Conservation (phyloP, 2,329 filamentous ascomycete genomes). For the Coleophoma eucalyptorum region DNA sequence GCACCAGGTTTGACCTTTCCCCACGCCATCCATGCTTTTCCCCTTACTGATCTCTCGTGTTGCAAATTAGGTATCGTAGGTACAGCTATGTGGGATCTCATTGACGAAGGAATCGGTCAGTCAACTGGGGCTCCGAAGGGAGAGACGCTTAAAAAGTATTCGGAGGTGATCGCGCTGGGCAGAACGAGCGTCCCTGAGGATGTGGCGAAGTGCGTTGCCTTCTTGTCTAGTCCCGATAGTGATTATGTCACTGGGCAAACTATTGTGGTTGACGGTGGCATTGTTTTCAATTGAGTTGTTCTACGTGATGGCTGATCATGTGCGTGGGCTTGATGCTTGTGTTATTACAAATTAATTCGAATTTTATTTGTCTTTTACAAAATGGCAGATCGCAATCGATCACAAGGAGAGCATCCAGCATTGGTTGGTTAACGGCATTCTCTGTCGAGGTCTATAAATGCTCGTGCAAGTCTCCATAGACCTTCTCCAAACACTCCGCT, state of each 20-base stretch:
- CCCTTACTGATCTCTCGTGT: not conserved
- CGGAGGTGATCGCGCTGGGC: constrained; percentile 50
- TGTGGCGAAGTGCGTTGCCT: constrained; percentile 59
- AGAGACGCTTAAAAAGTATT: constrained; percentile 51
- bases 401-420: too few relatives aligned
- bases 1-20: constrained; percentile 45
- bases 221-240: constrained; percentile 52
- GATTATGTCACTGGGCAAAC: constrained; percentile 66
- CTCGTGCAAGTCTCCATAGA: too few relatives aligned
- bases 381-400: too few relatives aligned
- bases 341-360: too few relatives aligned
- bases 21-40: not conserved
- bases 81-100: constrained; percentile 65
- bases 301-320: too few relatives aligned
- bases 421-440: too few relatives aligned
- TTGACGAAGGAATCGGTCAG: constrained; percentile 56
- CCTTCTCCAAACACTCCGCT: too few relatives aligned
- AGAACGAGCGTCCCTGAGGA: constrained; percentile 58
- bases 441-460: too few relatives aligned
- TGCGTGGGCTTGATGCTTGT: too few relatives aligned
- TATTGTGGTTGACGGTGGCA: constrained; percentile 57
- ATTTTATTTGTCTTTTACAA: too few relatives aligned
- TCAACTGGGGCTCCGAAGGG: constrained; percentile 45
- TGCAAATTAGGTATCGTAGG: constrained; percentile 48
- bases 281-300: constrained; percentile 21